These are phyloP conservation scores for Lepiota subincarnata DNA, from an alignment of 768 basidiomycete species.

Conservation along the genomic window DNA sequence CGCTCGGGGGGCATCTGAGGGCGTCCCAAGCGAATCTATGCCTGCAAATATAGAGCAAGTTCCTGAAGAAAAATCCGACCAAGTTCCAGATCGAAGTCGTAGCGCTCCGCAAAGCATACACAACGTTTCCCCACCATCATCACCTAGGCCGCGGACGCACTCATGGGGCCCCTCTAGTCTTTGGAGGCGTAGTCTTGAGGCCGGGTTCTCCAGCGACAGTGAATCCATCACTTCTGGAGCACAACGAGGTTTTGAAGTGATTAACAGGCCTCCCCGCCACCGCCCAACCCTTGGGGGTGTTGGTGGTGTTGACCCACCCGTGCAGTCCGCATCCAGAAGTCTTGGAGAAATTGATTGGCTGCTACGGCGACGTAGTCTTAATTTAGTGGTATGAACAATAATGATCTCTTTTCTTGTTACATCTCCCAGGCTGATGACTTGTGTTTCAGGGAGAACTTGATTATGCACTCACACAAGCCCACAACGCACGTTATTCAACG, in stretches of 20 bases:
- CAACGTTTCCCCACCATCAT: slow-evolving; percentile 37
- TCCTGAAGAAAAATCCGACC: slow-evolving; percentile 28
- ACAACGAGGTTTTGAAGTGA: slow-evolving; percentile 45
- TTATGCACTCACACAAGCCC: slow-evolving; percentile 57
- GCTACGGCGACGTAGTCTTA: slow-evolving; percentile 65
- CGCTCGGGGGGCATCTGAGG: neutral
- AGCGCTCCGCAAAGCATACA: slow-evolving; percentile 34
- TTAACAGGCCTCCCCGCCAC: slow-evolving; percentile 42
- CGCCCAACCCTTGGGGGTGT: slow-evolving; percentile 26
- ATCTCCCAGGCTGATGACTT: neutral
- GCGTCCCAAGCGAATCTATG: slow-evolving; percentile 10
- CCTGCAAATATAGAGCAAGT: slow-evolving; percentile 20
- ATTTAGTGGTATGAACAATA: slow-evolving; percentile 53
- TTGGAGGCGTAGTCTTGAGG: slow-evolving; percentile 40
- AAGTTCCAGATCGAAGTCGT: slow-evolving; percentile 20
- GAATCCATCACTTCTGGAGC: slow-evolving; percentile 42
- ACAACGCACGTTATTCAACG: slow-evolving; percentile 44
- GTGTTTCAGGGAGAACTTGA: slow-evolving; percentile 65
- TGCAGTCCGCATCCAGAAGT: slow-evolving; percentile 42
- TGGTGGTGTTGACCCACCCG: slow-evolving; percentile 20
- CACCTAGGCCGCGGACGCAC: slow-evolving; percentile 41
- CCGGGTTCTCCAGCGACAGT: slow-evolving; percentile 38
- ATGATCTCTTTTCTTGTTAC: slow-evolving; percentile 5
- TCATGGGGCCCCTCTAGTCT: slow-evolving; percentile 46
- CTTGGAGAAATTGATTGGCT: slow-evolving; percentile 79